Base-by-base conservation (phyloP, 352 stramenopile genomes). In the Pythium apleroticum region DNA sequence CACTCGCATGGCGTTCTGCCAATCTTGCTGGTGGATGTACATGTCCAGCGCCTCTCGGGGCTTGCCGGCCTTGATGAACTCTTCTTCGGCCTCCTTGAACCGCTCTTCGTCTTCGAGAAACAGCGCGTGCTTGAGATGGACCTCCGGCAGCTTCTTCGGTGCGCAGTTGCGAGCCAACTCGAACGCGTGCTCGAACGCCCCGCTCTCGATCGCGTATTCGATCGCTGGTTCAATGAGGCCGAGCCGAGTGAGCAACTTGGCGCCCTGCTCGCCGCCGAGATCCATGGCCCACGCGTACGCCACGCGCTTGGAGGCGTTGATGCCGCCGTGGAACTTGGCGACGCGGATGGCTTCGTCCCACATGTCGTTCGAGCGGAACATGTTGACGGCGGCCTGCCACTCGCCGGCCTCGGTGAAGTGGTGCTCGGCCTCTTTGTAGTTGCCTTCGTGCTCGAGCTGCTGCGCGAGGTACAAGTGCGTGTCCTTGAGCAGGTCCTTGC, bases 281-380 rank as follows among this genome's bases (percentile, higher is more conserved):
- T 94, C 84, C 80, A 98, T 93, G 0, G 92, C 91, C 89, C 93
- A 98, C 7, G 90, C 89, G 69, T 97, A 98, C 10, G 95, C 93
- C 22, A 98, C 92, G 24, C 91, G 89, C 74, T 98, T 98, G 28
- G 88, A 96, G 0, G 93, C 91, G 37, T 95, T 95, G 65, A 96
- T 80, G 6, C 91, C 91, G 28, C 93, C 93, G 66, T 98, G 84
- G 62, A 93, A 95, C 64, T 97, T 98, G 50, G 95, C 94, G 5
- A 98, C 92, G 52, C 95, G 86, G 39, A 98, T 96, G 10, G 95
- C 95, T 78, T 98, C 94, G 57, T 98, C 92, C 92, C 92, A 98
- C 84, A 96, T 91, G 54, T 98, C 91, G 66, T 96, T 97, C 27
- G 90, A 87, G 24, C 90, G 88, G 62, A 97, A 98, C 95, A 98